phyloP scores from a whole-genome alignment of 208 protist species.

The Angomonas desouzai region DNA sequence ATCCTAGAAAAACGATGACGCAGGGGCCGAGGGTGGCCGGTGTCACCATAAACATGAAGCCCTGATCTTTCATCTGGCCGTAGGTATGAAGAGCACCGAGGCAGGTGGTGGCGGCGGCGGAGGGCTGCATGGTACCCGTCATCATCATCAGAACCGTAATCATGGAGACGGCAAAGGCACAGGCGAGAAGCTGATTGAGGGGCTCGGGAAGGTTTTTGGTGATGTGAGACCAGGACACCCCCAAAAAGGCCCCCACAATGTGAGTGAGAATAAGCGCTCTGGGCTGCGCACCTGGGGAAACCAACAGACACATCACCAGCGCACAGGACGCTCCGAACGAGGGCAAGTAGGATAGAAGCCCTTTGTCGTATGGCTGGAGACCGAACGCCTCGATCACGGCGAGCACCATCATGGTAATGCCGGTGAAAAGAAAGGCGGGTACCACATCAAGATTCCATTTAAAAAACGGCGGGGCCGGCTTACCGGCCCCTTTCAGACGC shows the following conservation, averaged over 20 bases:
- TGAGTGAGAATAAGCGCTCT: conserved; percentile 45
- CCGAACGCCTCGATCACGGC: conserved; percentile 44
- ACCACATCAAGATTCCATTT: conserved; percentile 32
- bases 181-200: conserved; percentile 47
- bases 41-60: conserved; percentile 60
- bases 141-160: conserved; percentile 46
- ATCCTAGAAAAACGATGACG: conserved; percentile 46
- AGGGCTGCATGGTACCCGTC: conserved; percentile 52
- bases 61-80: conserved; percentile 45
- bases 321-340: conserved; percentile 65
- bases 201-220: conserved; percentile 33
- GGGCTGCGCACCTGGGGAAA: conserved; percentile 52
- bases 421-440: conserved; percentile 45
- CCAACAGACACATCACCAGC: conserved; percentile 46
- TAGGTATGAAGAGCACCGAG: conserved; percentile 53
- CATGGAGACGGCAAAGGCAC: conserved; percentile 49
- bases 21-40: conserved; percentile 37
- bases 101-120: conserved; percentile 62
- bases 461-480: conserved; percentile 31
- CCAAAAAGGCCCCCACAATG: conserved; percentile 55
- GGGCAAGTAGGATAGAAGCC: conserved; percentile 42
- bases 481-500: conserved; percentile 37
- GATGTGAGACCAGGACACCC: conserved; percentile 51
- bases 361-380: conserved; percentile 36
- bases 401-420: conserved; percentile 47